phyloP scores from a whole-genome alignment of 805 yeast genomes.

The Candida mattraensis region DNA sequence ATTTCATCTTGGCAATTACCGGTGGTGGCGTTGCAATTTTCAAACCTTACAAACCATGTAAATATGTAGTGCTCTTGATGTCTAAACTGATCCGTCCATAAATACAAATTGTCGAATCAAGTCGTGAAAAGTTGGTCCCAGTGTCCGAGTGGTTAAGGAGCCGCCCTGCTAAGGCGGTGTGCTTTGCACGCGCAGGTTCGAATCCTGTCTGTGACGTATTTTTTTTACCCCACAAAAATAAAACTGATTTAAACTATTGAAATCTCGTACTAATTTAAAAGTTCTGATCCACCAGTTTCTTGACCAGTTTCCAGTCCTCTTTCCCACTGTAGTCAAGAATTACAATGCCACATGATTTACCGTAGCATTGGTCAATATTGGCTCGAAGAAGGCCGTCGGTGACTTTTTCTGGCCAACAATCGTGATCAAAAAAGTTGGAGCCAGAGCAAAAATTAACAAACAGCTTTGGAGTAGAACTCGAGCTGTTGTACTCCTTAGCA shows the following conservation, averaged over 20 bases:
- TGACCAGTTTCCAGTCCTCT: conserved; percentile 58
- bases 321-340: conserved; percentile 67
- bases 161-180: conserved; percentile 85
- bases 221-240: too few species aligned
- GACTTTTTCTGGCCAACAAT: conserved; percentile 73
- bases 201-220: conserved; percentile 97
- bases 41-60: conserved; percentile 34
- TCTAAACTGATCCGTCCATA: background rate
- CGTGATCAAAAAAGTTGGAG: conserved; percentile 65
- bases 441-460: conserved; percentile 75
- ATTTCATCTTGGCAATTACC: conserved; percentile 38
- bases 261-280: conserved; percentile 23
- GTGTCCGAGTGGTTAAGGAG: conserved; percentile 79
- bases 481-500: conserved; percentile 50
- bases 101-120: background rate
- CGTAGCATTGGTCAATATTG: conserved; percentile 47
- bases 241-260: too few species aligned
- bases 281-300: conserved; percentile 52
- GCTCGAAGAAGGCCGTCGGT: conserved; percentile 49
- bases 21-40: conserved; percentile 42
- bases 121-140: conserved; percentile 37
- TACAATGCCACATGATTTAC: conserved; percentile 60
- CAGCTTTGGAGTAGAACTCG: conserved; percentile 51
- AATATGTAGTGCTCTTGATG: too few species aligned
- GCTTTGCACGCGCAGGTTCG: conserved; percentile 98